Percentiles rank a stretch among this genome's conserved stretches.
phyloP scores from a whole-genome alignment of 352 stramenopile genomes.

The Plasmopara viticola region DNA sequence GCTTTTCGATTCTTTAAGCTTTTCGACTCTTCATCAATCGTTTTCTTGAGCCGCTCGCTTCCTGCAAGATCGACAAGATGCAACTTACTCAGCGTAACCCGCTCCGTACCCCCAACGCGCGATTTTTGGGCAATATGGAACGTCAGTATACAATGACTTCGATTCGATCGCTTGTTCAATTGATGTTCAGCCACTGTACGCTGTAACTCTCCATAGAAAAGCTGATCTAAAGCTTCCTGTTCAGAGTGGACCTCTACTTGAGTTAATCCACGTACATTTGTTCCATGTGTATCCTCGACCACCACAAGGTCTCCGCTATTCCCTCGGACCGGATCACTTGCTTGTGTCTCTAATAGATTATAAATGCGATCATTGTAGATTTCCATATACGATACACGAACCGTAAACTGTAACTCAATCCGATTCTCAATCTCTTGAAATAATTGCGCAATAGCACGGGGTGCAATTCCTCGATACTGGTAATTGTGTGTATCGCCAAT shows the following conservation, averaged over 20 bases:
- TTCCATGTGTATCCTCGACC: too few species aligned
- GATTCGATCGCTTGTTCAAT: constrained; percentile 92
- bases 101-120: constrained; percentile 56
- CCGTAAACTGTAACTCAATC: constrained; percentile 83
- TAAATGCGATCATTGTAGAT: too few species aligned
- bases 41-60: constrained; percentile 92
- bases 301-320: too few species aligned
- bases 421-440: constrained; percentile 87
- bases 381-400: constrained; percentile 42
- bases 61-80: constrained; percentile 94
- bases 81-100: constrained; percentile 85
- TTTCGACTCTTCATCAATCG: constrained; percentile 51
- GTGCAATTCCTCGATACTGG: constrained; percentile 86
- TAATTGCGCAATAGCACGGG: constrained; percentile 80
- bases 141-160: constrained; percentile 91
- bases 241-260: constrained; percentile 73
- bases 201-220: constrained; percentile 89
- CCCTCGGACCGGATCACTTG: too few species aligned
- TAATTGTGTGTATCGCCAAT: constrained; percentile 89
- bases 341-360: too few species aligned
- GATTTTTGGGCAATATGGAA: constrained; percentile 89
- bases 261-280: constrained; percentile 84
- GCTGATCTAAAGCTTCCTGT: constrained; percentile 86
- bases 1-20: constrained; percentile 2
- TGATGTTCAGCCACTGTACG: constrained; percentile 91